Evolutionary conservation across 441 rosid genomes (phyloP).

Genomic region (Gossypium gossypioides): DNA sequence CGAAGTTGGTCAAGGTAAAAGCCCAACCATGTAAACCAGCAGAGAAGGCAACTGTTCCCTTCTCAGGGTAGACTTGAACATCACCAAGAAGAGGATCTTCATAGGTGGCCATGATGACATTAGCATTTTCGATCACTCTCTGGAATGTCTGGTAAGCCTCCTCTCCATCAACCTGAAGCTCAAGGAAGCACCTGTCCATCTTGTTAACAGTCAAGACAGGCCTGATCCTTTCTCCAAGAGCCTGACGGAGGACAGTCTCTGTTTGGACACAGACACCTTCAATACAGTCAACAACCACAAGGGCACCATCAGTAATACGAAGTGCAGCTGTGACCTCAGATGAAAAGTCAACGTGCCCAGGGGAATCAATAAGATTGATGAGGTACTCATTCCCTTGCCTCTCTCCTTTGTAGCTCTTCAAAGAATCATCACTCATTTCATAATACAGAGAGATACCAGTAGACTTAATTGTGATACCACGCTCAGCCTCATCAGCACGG

Average conservation of each 20-base stretch:
- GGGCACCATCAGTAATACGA: constrained; percentile 69
- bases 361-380: constrained; percentile 64
- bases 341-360: constrained; percentile 68
- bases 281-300: constrained; percentile 62
- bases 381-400: constrained; percentile 56
- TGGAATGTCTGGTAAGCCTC: constrained; percentile 63
- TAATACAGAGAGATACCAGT: constrained; percentile 64
- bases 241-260: constrained; percentile 64
- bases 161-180: constrained; percentile 74
- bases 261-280: constrained; percentile 75
- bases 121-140: constrained; percentile 66
- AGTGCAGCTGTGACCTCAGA: constrained; percentile 76
- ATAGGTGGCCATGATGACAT: constrained; percentile 67
- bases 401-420: constrained; percentile 43
- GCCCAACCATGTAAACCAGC: constrained; percentile 21
- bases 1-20: constrained; percentile 12
- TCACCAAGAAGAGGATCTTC: constrained; percentile 73
- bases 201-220: constrained; percentile 68
- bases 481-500: constrained; percentile 62
- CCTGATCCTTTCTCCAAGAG: constrained; percentile 64
- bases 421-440: constrained; percentile 37
- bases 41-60: constrained; percentile 18
- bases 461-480: constrained; percentile 64
- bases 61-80: constrained; percentile 51
- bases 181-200: constrained; percentile 76